These are phyloP conservation scores for Cnidoscolus chayamansa DNA, from an alignment of 441 rosid species.

Conservation along the genomic window DNA sequence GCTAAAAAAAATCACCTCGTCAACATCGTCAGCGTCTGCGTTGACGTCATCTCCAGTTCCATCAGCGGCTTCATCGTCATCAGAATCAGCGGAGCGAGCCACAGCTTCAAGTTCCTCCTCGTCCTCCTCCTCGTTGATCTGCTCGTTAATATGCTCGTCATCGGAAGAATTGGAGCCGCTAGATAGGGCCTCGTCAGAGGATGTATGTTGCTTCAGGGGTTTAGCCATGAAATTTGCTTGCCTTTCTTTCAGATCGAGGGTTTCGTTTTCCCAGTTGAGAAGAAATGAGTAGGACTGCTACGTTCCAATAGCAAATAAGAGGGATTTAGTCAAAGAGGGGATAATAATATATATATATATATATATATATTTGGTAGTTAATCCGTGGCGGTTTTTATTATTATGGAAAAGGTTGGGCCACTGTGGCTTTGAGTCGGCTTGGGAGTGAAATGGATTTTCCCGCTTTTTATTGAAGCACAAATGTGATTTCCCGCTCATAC, in stretches of 20 bases:
- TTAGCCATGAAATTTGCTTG: conserved; percentile 44
- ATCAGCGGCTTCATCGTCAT: conserved; percentile 45
- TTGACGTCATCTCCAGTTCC: conserved; percentile 39
- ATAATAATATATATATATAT: too few species aligned
- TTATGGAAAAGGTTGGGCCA: too few species aligned
- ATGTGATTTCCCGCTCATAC: conserved; percentile 31
- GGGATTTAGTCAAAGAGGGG: too few species aligned
- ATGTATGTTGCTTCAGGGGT: conserved; percentile 50
- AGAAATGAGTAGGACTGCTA: not conserved
- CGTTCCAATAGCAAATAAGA: too few species aligned
- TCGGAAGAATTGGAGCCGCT: conserved; percentile 19
- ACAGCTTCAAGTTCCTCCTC: conserved; percentile 97
- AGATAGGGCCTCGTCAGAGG: conserved; percentile 66
- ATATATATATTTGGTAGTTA: not conserved
- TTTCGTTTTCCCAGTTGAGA: conserved; percentile 5
- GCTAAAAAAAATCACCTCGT: conserved; percentile 36
- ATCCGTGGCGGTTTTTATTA: not conserved
- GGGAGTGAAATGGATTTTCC: conserved; percentile 36
- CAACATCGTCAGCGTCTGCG: conserved; percentile 46
- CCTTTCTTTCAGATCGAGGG: conserved; percentile 38
- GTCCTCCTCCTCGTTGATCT: conserved; percentile 71
- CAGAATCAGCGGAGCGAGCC: conserved; percentile 76
- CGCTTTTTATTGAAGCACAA: conserved; percentile 35
- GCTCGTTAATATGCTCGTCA: conserved; percentile 61
- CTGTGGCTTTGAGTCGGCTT: not conserved